Evolutionary conservation across 306 rosid species (phyloP), one percentile per base, ranked within the genome.

Genomic region (Prunus campanulata): DNA sequence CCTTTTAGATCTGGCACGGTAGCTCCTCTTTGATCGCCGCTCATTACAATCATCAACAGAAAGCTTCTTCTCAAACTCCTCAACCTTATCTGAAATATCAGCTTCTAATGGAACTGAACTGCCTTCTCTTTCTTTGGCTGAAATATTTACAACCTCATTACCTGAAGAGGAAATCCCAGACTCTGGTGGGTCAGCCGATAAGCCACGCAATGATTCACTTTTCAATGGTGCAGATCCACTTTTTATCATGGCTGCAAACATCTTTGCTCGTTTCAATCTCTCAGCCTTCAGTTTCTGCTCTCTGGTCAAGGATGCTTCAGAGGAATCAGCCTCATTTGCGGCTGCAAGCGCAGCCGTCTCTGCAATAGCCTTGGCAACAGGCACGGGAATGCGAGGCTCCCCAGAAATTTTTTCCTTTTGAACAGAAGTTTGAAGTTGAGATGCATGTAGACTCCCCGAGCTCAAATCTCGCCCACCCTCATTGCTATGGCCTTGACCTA

Each of bases 241-340:
- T 74, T 93, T 89, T 71, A 93, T 71, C 93, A 93, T 93, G 78
- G 87, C 89, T 48, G 96, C 89, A 85, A 93, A 93, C 89, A 86
- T 87, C 83, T 89, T 91, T 29, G 98, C 96, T 57, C 96, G 89
- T 88, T 88, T 93, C 86, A 93, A 84, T 77, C 98, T 91, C 87
- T 91, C 98, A 6, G 95, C 91, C 81, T 87, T 93, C 54, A 91
- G 83, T 83, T 86, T 91, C 85, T 89, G 89, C 84, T 91, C 93
- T 81, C 79, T 86, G 71, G 92, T 83, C 91, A 88, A 81, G 50
- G 84, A 86, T 85, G 89, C 91, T 86, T 93, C 93, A 65, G 93
- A 93, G 76, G 92, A 93, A 86, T 89, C 93, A 0, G 94, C 94
- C 83, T 91, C 93, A 66, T 84, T 81, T 50, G 89, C 96, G 20